phyloP scores from a whole-genome alignment of 2,329 filamentous ascomycete species.

The Sporothrix sp. region DNA sequence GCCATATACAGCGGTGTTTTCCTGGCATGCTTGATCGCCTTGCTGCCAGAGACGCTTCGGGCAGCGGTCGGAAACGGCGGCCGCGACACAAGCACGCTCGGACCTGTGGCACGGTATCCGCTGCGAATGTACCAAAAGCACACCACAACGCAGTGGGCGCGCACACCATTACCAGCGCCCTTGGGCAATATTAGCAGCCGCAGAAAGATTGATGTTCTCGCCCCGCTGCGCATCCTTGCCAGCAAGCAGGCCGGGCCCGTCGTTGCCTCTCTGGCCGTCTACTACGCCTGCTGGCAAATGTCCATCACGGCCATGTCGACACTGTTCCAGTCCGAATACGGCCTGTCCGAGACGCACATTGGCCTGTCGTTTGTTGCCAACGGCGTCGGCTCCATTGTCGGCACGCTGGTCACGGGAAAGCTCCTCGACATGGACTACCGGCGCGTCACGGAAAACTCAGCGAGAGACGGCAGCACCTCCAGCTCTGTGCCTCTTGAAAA shows the following conservation, averaged over 20 bases:
- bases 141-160: neutral
- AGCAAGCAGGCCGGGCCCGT: constrained; percentile 49
- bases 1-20: constrained; percentile 43
- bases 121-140: constrained; percentile 29
- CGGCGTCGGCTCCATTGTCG: constrained; percentile 38
- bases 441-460: constrained; percentile 32
- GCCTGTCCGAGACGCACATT: constrained; percentile 39
- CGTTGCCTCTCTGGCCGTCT: constrained; percentile 41
- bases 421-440: constrained; percentile 59
- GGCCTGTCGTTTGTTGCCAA: constrained; percentile 47
- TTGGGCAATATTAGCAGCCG: constrained; percentile 26
- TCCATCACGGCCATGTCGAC: constrained; percentile 43
- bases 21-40: constrained; percentile 42
- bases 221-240: constrained; percentile 41
- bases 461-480: constrained; percentile 39
- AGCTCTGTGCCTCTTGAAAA: constrained; percentile 42
- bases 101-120: constrained; percentile 45
- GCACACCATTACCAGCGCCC: constrained; percentile 14
- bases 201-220: constrained; percentile 45
- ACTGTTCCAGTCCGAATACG: constrained; percentile 36
- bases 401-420: constrained; percentile 45
- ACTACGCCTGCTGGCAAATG: constrained; percentile 49
- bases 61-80: constrained; percentile 54
- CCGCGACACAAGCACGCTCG: constrained; percentile 45
- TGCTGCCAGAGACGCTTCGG: constrained; percentile 49